Evolutionary conservation across 2,329 filamentous ascomycete genomes (phyloP), one percentile per base, ranked within the genome.

Genomic region (Curvularia spicifera): DNA sequence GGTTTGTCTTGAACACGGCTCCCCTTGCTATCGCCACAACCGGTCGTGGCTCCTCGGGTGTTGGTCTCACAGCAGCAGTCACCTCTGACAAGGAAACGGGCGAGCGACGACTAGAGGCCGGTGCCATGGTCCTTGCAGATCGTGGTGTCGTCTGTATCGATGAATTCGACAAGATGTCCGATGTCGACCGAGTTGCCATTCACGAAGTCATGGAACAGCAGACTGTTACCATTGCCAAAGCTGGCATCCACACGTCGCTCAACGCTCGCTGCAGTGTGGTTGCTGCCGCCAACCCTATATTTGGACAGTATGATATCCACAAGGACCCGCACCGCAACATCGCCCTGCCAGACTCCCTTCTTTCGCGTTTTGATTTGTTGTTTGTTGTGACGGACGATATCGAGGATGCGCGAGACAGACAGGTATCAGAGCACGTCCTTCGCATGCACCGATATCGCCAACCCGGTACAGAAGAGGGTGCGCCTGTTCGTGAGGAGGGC

Each of bases 181-280:
- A 99, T 74, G 89, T 98, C 57, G 95, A 99, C 78, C 88, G 95
- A 75, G 95, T 99, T 4, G 95, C 95, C 46, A 99, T 99, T 69
- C 95, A 99, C 85, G 95, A 99, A 91, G 95, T 99, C 66, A 99
- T 99, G 95, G 95, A 99, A 80, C 95, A 99, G 80, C 95, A 99
- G 79, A 99, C 95, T 0, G 95, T 99, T 60, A 99, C 95, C 13
- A 99, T 99, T 71, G 95, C 95, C 51, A 99, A 99, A 80, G 95
- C 95, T 1, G 95, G 95, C 65, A 99, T 99, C 58, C 95, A 99
- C 78, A 99, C 95, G 0, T 97, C 93, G 2, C 83, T 99, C 59
- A 99, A 99, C 73, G 95, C 95, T 52, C 89, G 95, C 56, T 99
- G 95, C 80, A 97, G 93, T 78, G 95, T 99, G 61, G 87, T 99